Evolutionary conservation across 805 yeast species (phyloP), one percentile per base, ranked within the genome.

Genomic region (Candida germanica): DNA sequence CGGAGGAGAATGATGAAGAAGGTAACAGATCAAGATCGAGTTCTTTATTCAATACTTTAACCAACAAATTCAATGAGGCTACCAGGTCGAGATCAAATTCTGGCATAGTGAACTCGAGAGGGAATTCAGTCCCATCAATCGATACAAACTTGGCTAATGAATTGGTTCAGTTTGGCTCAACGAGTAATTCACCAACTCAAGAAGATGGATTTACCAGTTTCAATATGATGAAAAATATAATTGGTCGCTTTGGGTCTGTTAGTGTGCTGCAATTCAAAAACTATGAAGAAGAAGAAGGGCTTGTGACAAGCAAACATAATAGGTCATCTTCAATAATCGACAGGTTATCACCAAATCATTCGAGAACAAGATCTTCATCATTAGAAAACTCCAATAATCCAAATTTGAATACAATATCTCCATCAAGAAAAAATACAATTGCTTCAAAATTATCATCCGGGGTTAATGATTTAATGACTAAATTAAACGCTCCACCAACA

Each of bases 391-490:
- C 36, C 13, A 25, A 27, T 12, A 6, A 20, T 20, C 6, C 6
- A 6, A 13, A 23, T 14, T 12, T 27, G 18, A n/a, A 27, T 20
- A 37, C 44, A n/a, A 41, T 45, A 16, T 36, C 48, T 3, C 49
- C 42, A n/a, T 39, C 39, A 16, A 56, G 59, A 37, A 48, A 61
- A 21, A 59, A 53, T 36, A 57, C 66, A 8, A 55, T 62, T 11
- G 59, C 67, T n/a, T 51, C 64, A 15, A 67, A 65, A 44, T 49
- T 66, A 28, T 53, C 66, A n/a, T 52, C 44, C n/a, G 72, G 73
- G 1, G 64, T 67, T 6, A 43, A 61, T 11, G 72, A 67, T 38
- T 59, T 67, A 28, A 66, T 67, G 69, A 64, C 64, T 11, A 66
- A 63, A 39, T 50, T 66, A 16, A 65, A 63, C 29, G 7, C 29